A percentile compares a stretch with the other conserved stretches of the same genome.
Conservation (phyloP, 1,284 basidiomycete genomes). For the Testicularia cyperi region DNA sequence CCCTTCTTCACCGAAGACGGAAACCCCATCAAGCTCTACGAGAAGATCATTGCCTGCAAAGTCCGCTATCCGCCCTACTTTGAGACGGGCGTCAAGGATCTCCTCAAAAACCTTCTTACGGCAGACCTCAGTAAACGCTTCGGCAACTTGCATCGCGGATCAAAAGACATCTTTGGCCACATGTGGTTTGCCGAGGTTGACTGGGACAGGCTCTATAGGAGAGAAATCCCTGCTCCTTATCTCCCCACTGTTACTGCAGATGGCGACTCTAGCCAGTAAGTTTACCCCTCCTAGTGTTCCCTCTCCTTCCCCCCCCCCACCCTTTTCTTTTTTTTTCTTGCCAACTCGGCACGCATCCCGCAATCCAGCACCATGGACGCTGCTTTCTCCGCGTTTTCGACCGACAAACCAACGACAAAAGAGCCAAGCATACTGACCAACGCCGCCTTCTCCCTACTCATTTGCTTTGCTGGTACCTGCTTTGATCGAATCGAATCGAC, state of each 20-base stretch:
- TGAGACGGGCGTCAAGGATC: slow-evolving; percentile 75
- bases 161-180: slow-evolving; percentile 90
- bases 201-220: slow-evolving; percentile 78
- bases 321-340: slow-evolving; percentile 1
- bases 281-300: neutral
- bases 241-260: slow-evolving; percentile 67
- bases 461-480: neutral
- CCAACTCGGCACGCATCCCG: too few species aligned
- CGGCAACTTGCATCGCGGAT: slow-evolving; percentile 89
- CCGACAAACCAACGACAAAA: too few species aligned
- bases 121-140: slow-evolving; percentile 85
- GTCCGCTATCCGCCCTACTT: slow-evolving; percentile 89
- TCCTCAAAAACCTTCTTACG: slow-evolving; percentile 87
- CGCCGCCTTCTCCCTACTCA: neutral
- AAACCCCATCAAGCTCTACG: slow-evolving; percentile 77
- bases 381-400: too few species aligned
- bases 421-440: too few species aligned
- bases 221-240: slow-evolving; percentile 96
- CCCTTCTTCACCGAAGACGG: slow-evolving; percentile 64
- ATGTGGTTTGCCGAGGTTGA: slow-evolving; percentile 97
- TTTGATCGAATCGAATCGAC: too few species aligned
- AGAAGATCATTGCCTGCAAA: slow-evolving; percentile 85
- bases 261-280: slow-evolving; percentile 60
- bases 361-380: too few species aligned
- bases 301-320: neutral